Evolutionary conservation across 2,329 filamentous ascomycete species (phyloP).

Genomic region (Diaporthe nobilis): DNA sequence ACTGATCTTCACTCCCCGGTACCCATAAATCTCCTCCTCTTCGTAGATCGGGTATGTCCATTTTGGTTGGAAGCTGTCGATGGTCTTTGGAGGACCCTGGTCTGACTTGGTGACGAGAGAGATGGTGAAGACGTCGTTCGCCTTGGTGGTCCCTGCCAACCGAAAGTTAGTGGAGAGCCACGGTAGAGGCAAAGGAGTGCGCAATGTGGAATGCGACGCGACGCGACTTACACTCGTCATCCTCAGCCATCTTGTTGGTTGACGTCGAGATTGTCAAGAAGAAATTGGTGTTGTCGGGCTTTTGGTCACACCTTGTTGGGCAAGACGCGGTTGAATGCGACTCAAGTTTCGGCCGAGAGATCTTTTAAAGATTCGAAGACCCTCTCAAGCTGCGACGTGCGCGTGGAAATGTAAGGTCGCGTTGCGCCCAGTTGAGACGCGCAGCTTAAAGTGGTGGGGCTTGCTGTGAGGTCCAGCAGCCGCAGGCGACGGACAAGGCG

Average conservation of each 20-base stretch:
- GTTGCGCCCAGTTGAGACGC: slow-evolving; percentile 37
- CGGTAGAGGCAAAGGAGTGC: not conserved
- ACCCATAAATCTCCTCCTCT: slow-evolving; percentile 94
- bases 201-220: slow-evolving; percentile 11
- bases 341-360: not conserved
- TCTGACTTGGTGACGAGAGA: slow-evolving; percentile 68
- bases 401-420: slow-evolving; percentile 32
- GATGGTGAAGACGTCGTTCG: slow-evolving; percentile 75
- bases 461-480: slow-evolving; percentile 3
- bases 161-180: slow-evolving; percentile 11
- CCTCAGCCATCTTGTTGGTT: slow-evolving; percentile 34
- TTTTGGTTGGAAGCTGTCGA: slow-evolving; percentile 82
- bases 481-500: not conserved
- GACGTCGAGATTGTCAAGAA: not conserved
- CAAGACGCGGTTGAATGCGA: not conserved
- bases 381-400: not conserved
- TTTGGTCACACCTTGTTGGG: not conserved
- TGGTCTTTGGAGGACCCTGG: slow-evolving; percentile 63
- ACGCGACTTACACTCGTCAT: slow-evolving; percentile 37
- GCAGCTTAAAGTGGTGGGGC: slow-evolving; percentile 37
- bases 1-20: slow-evolving; percentile 83
- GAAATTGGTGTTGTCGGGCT: not conserved
- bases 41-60: slow-evolving; percentile 95
- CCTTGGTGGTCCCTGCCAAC: slow-evolving; percentile 68
- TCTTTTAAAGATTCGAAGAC: not conserved